Base-by-base conservation (phyloP, 2,329 filamentous ascomycete species). In the Fusarium cyanostomum region DNA sequence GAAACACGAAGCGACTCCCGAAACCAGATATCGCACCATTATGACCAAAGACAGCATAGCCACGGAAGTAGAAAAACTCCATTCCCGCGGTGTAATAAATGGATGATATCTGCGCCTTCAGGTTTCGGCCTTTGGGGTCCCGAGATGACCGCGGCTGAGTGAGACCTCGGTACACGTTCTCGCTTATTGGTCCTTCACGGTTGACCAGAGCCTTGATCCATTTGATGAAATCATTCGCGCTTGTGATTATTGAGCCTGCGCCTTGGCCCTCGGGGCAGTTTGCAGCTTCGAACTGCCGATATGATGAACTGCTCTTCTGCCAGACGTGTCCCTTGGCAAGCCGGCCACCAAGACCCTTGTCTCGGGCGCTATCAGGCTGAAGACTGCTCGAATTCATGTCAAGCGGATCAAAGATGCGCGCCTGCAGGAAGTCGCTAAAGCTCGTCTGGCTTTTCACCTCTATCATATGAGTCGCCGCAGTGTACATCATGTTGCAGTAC, bases 181-280 rank as follows among this genome's bases (percentile, higher is more conserved):
- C 62, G 5, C 50, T 71, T 12, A 75, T 64, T 0, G 70, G 72
- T 0, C 44, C 56, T 15, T 71, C 46, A 0, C 34, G 55, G 38
- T 71, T 66, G 53, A 74, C 59, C 30, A 75, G 41, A 0, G 72
- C 71, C 30, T 65, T 62, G 41, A 74, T 59, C 52, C 66, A 75
- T 45, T 68, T 73, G 52, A 73, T 52, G 39, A 71, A 71, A 44
- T 75, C 73, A 16, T 67, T 69, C 8, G 60, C 71, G 6, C 66
- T 74, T 1, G 72, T 63, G 9, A 74, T 48, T 6, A 75, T 54
- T 1, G 68, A 73, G 3, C 73, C 72, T 0, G 73, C 73, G 0
- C 73, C 73, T 41, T 75, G 68, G 1, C 60, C 69, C 45, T 75
- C 73, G 0, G 67, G 69, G 5, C 57, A 60, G 18, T 71, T 50